phyloP scores from a whole-genome alignment of 2,329 filamentous ascomycete species.

The Claviceps sorghi region DNA sequence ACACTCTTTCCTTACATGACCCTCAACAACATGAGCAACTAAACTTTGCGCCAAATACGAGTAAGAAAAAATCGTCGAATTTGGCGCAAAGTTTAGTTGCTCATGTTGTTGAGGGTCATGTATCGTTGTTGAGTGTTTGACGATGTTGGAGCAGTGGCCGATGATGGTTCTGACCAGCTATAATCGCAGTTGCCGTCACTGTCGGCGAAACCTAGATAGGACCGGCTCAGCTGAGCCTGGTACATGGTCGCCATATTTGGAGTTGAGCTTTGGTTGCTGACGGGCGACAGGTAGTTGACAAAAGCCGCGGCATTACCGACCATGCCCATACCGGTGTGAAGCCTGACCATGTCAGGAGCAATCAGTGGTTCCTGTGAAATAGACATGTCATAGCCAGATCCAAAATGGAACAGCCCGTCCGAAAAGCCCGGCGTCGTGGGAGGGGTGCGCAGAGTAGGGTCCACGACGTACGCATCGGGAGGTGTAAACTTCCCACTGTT shows the following conservation, averaged over 20 bases:
- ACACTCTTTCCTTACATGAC: too few species aligned
- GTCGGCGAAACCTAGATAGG: conserved; percentile 24
- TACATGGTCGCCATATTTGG: conserved; percentile 14
- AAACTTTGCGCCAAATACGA: neutral
- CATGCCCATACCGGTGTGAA: conserved; percentile 33
- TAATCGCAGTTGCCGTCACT: conserved; percentile 28
- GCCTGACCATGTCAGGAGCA: conserved; percentile 30
- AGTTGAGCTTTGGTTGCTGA: conserved; percentile 22
- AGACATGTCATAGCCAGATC: conserved; percentile 24
- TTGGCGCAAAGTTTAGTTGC: neutral
- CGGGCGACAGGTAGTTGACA: conserved; percentile 31
- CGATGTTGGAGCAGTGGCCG: conserved; percentile 19
- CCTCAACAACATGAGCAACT: conserved; percentile 11
- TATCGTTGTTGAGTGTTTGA: conserved; percentile 12
- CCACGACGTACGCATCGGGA: conserved; percentile 19
- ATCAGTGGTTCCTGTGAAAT: conserved; percentile 33
- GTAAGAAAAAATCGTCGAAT: neutral
- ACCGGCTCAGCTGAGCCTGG: conserved; percentile 23
- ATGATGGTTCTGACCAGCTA: conserved; percentile 33
- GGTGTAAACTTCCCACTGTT: conserved; percentile 16
- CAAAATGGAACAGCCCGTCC: conserved; percentile 25
- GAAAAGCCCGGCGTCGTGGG: conserved; percentile 37
- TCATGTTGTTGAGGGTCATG: conserved; percentile 12
- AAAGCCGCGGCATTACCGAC: conserved; percentile 24
- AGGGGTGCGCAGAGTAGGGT: conserved; percentile 36